Percentiles rank a stretch among this genome's conserved stretches.
Evolutionary conservation across 495 filamentous ascomycete species (phyloP).

Genomic region (Bryoglossum gracile): DNA sequence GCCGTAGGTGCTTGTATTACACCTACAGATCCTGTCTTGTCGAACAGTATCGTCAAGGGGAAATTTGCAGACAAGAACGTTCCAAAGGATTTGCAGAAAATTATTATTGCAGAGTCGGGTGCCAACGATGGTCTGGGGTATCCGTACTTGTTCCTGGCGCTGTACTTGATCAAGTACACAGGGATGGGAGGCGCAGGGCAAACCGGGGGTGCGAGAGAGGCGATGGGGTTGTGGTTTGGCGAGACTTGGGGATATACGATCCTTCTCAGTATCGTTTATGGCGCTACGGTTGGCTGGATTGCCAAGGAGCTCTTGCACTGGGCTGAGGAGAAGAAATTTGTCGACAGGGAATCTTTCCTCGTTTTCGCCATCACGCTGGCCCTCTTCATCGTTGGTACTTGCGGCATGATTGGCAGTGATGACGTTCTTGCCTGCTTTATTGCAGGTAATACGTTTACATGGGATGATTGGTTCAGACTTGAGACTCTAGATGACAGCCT

Average conservation of each 20-base stretch:
- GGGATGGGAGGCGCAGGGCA: constrained; percentile 44
- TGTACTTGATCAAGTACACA: constrained; percentile 76
- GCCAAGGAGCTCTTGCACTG: constrained; percentile 77
- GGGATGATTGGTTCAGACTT: constrained; percentile 89
- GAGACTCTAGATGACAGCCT: constrained; percentile 84
- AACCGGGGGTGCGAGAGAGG: constrained; percentile 50
- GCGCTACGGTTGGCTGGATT: constrained; percentile 67
- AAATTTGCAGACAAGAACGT: constrained; percentile 90
- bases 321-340: constrained; percentile 74
- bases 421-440: constrained; percentile 92
- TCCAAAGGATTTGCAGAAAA: constrained; percentile 70
- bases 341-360: constrained; percentile 85
- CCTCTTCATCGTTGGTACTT: constrained; percentile 76
- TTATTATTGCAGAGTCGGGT: constrained; percentile 85
- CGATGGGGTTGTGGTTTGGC: constrained; percentile 76
- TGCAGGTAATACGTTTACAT: constrained; percentile 84
- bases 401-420: constrained; percentile 84
- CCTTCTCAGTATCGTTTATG: constrained; percentile 71
- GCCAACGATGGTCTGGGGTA: constrained; percentile 81
- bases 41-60: constrained; percentile 87
- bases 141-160: constrained; percentile 77
- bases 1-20: constrained; percentile 79
- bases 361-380: constrained; percentile 83
- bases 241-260: constrained; percentile 86
- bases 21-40: constrained; percentile 85